Percentiles rank a stretch among this genome's conserved stretches.
phyloP scores from a whole-genome alignment of 352 stramenopile genomes.

The Pythium aquatile region DNA sequence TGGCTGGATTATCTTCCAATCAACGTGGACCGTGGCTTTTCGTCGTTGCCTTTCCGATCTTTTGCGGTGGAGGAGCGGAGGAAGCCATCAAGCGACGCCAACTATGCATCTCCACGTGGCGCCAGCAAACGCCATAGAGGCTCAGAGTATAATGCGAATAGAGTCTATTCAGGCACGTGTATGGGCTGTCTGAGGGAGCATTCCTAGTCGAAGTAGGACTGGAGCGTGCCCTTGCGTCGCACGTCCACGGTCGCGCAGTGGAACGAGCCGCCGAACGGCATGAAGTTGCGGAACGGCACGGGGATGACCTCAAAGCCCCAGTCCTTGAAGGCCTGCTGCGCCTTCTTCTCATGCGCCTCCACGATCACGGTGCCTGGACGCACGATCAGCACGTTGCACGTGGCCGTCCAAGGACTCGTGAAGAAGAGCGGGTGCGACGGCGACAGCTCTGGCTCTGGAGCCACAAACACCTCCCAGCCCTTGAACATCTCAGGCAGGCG shows the following conservation, averaged over 20 bases:
- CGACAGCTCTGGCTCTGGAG: constrained; percentile 77
- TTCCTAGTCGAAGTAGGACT: constrained; percentile 78
- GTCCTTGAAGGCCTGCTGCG: constrained; percentile 81
- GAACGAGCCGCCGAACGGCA: constrained; percentile 89
- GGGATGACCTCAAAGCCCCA: constrained; percentile 89
- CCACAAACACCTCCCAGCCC: constrained; percentile 89
- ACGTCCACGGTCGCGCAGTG: constrained; percentile 89
- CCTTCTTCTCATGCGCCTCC: constrained; percentile 81
- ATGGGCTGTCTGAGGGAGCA: not conserved
- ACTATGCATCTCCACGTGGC: not conserved
- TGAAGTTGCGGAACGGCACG: constrained; percentile 89
- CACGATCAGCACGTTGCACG: constrained; percentile 88
- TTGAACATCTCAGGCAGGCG: constrained; percentile 90
- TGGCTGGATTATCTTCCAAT: not conserved
- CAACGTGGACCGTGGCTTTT: not conserved
- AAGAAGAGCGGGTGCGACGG: constrained; percentile 85
- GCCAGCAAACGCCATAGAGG: not conserved
- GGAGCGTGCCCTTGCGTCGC: constrained; percentile 70
- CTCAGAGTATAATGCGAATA: not conserved
- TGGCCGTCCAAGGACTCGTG: constrained; percentile 89
- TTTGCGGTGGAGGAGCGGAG: not conserved
- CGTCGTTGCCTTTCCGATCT: constrained; percentile 1
- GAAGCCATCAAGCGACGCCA: not conserved
- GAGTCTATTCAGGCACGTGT: constrained; percentile 12
- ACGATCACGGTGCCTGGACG: constrained; percentile 79